Percentiles rank a stretch among this genome's conserved stretches.
Conservation (phyloP, 1,139 yeast genomes). For the Yamadazyma buinensis region DNA sequence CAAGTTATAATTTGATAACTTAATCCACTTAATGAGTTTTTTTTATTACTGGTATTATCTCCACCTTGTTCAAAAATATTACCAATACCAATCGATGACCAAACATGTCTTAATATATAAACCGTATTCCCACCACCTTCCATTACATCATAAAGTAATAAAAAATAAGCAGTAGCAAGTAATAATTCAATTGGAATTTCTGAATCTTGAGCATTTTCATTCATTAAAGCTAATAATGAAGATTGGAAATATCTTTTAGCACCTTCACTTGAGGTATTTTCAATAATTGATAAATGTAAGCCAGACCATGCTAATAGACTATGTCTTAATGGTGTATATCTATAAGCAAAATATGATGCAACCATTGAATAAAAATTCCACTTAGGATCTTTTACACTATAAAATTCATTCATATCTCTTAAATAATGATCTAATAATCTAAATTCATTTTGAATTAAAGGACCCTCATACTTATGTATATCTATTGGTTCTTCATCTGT, state of each 20-base stretch:
- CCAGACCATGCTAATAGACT: slow-evolving; percentile 7
- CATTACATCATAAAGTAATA: slow-evolving; percentile 4
- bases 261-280: slow-evolving; percentile 1
- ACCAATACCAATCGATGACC: slow-evolving; percentile 4
- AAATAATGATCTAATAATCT: slow-evolving; percentile 6
- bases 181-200: slow-evolving; percentile 3
- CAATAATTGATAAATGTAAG: slow-evolving; percentile 5
- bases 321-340: slow-evolving; percentile 4
- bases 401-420: slow-evolving; percentile 3
- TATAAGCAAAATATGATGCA: slow-evolving; percentile 5
- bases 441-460: slow-evolving; percentile 3
- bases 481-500: too few relatives aligned
- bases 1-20: slow-evolving; percentile 5
- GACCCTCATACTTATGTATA: too few relatives aligned
- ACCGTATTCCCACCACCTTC: slow-evolving; percentile 3
- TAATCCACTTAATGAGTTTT: slow-evolving; percentile 2
- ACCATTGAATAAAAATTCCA: slow-evolving; percentile 7
- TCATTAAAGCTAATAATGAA: slow-evolving; percentile 1
- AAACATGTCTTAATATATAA: slow-evolving; percentile 5
- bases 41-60: neutral
- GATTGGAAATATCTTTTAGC: slow-evolving; percentile 2
- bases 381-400: slow-evolving; percentile 6
- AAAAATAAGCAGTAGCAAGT: slow-evolving; percentile 4
- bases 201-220: neutral
- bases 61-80: slow-evolving; percentile 1